Conservation (phyloP, 352 stramenopile genomes). For the Phytophthora capsici region DNA sequence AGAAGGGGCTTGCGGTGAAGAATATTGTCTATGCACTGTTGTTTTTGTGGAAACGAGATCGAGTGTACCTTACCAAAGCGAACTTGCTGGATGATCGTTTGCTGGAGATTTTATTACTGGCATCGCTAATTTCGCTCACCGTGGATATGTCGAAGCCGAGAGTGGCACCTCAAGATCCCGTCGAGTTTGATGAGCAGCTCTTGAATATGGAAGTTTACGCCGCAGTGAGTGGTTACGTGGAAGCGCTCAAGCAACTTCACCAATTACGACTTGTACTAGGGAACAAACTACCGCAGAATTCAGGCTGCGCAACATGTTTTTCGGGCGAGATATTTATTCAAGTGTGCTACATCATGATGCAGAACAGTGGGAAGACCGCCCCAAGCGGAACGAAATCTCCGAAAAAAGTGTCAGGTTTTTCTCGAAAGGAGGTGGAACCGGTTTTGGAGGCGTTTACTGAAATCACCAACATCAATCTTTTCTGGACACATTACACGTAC, state of each 20-base stretch:
- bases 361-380: slow-evolving; percentile 6
- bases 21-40: slow-evolving; percentile 65
- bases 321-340: slow-evolving; percentile 71
- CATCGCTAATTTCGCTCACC: slow-evolving; percentile 54
- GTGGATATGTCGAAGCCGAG: slow-evolving; percentile 42
- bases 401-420: slow-evolving; percentile 18
- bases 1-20: slow-evolving; percentile 46
- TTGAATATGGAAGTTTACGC: slow-evolving; percentile 64
- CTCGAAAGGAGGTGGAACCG: slow-evolving; percentile 34
- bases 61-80: slow-evolving; percentile 31
- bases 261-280: slow-evolving; percentile 60
- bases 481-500: slow-evolving; percentile 44
- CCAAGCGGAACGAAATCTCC: slow-evolving; percentile 19
- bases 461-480: slow-evolving; percentile 24
- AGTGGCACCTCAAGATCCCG: not conserved
- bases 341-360: slow-evolving; percentile 50
- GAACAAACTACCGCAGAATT: slow-evolving; percentile 42
- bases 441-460: slow-evolving; percentile 32
- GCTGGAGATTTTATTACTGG: slow-evolving; percentile 65
- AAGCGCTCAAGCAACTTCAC: slow-evolving; percentile 63
- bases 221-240: slow-evolving; percentile 51
- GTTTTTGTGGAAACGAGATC: slow-evolving; percentile 59
- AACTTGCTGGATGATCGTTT: slow-evolving; percentile 45
- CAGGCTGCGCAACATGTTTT: slow-evolving; percentile 60
- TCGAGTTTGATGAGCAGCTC: slow-evolving; percentile 39